Evolutionary conservation across 805 yeast species (phyloP).

Genomic region (Hagleromyces aurorensis): DNA sequence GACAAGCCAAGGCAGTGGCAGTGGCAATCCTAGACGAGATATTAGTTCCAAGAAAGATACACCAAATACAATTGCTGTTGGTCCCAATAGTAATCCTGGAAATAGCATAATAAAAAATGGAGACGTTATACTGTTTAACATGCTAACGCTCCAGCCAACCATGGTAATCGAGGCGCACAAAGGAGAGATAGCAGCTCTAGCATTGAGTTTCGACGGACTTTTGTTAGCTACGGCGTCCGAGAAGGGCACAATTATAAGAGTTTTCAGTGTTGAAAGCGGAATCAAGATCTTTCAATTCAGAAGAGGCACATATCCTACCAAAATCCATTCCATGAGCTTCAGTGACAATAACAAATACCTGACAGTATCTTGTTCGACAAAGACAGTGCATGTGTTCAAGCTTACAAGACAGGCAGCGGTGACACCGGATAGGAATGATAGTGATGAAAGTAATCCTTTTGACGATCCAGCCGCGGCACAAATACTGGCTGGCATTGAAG

Average conservation of each 20-base stretch:
- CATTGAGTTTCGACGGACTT: constrained; percentile 57
- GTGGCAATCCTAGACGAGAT: neutral
- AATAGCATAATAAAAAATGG: constrained; percentile 38
- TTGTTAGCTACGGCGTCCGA: constrained; percentile 67
- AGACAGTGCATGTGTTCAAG: constrained; percentile 87
- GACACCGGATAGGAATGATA: constrained; percentile 17
- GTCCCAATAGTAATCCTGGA: constrained; percentile 7
- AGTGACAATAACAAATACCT: constrained; percentile 61
- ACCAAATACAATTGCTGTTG: constrained; percentile 31
- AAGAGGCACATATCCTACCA: constrained; percentile 79
- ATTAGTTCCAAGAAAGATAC: neutral
- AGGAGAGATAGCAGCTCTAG: constrained; percentile 54
- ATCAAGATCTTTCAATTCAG: constrained; percentile 59
- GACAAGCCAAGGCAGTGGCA: constrained; percentile 1
- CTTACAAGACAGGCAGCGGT: constrained; percentile 32
- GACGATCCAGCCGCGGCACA: constrained; percentile 25
- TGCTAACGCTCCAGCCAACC: constrained; percentile 51
- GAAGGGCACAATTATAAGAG: constrained; percentile 71
- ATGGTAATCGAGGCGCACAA: constrained; percentile 71
- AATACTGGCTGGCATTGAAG: constrained; percentile 8
- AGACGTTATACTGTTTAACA: constrained; percentile 60
- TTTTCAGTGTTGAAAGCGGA: constrained; percentile 58
- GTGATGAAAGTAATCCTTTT: constrained; percentile 35
- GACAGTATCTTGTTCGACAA: constrained; percentile 82
- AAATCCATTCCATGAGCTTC: constrained; percentile 68